phyloP scores from a whole-genome alignment of 1,284 basidiomycete species.

The Cryptococcus jaspeensis region DNA sequence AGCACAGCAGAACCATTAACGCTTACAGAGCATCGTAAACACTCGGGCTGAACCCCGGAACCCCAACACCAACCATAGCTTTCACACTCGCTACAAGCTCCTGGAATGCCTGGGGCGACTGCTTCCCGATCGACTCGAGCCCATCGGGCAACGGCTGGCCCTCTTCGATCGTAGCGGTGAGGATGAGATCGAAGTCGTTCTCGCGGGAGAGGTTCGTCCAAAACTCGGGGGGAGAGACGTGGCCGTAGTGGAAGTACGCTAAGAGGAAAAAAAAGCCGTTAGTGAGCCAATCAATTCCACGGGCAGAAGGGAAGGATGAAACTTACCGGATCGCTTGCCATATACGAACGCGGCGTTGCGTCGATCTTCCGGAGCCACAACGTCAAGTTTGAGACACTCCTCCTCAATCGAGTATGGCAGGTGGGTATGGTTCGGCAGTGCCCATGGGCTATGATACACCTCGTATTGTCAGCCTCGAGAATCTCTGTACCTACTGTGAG shows the following conservation, averaged over 20 bases:
- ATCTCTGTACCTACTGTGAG: not conserved
- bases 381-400: constrained; percentile 3
- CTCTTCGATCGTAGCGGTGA: constrained; percentile 26
- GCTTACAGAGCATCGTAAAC: constrained; percentile 41
- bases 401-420: constrained; percentile 21
- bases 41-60: constrained; percentile 36
- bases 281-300: not conserved
- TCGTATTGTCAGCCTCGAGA: not conserved
- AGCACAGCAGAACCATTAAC: not conserved
- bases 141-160: constrained; percentile 35
- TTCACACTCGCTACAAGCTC: constrained; percentile 30
- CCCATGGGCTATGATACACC: constrained; percentile 6
- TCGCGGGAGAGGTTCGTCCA: constrained; percentile 19
- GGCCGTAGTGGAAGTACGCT: constrained; percentile 24
- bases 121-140: constrained; percentile 21
- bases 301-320: not conserved
- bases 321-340: constrained; percentile 37
- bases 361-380: constrained; percentile 16
- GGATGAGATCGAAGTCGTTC: constrained; percentile 25
- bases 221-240: constrained; percentile 17
- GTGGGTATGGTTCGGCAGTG: constrained; percentile 10
- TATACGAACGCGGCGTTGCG: constrained; percentile 34
- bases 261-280: too few relatives aligned
- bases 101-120: constrained; percentile 27
- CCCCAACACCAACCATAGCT: constrained; percentile 41